Evolutionary conservation across 2,329 filamentous ascomycete genomes (phyloP), one percentile per base, ranked within the genome.

Genomic region (Sclerotinia glacialis): DNA sequence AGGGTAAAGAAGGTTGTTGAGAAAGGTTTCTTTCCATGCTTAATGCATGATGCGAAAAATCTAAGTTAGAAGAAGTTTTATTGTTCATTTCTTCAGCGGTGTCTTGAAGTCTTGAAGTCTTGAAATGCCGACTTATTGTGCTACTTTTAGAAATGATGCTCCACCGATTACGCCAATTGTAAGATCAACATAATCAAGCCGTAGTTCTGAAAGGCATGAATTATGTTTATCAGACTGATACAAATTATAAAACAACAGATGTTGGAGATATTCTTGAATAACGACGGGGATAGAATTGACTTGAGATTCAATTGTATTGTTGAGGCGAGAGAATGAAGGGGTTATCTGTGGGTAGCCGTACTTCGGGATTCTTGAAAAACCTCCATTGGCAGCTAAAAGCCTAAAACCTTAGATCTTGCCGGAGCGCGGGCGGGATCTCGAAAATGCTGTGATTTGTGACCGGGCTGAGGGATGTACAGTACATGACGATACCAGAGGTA

Each of bases 81-180:
- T 52, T 65, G 34, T 65, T 65, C 54, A 52, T 61, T 34, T 65
- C 63, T 60, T 65, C 62, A 65, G 37, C 31, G 31, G 47, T 46
- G 46, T 50, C 34, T 60, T 34, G 40, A 65, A 21, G n/a, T n/a
- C n/a, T n/a, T n/a, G n/a, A n/a, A n/a, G 46, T 50, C 34, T 60
- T 34, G 40, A 65, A 21, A 40, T 28, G 31, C 42, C 46, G 23
- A 65, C 50, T 23, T 23, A 34, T 23, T 37, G 23, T 50, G 9
- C 55, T 60, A 59, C 46, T 40, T 60, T 65, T 53, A 60, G 23
- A 52, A 44, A 49, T 37, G 23, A 60, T 23, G 14, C 44, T 54
- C 64, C 54, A 40, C 34, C 5, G 18, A 60, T 34, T 49, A 61
- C 55, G 47, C 37, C 34, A 54, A 44, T 37, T 26, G 16, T 44